Base-by-base conservation (phyloP, 257 asterid genomes). In the Misopates orontium region DNA sequence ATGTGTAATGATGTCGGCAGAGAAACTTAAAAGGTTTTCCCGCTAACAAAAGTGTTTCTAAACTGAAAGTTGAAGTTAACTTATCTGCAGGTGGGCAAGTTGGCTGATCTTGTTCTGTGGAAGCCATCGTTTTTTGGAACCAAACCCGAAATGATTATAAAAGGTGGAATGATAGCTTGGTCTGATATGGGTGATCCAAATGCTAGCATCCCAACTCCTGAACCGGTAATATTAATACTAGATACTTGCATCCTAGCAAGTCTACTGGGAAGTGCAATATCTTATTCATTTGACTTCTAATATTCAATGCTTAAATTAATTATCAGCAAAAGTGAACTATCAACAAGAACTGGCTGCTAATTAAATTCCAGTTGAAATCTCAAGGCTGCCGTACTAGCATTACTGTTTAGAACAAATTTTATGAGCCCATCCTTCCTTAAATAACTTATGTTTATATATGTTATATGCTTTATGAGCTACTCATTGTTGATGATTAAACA, bases 121-220 rank as follows among this genome's bases (percentile, higher is more conserved):
- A 93, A 93, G 68, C 95, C 95, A 13, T 71, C 95, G 10, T 90
- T 93, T 75, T 93, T 93, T 41, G 99, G 99, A 59, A 80, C 82
- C 47, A 93, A 93, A 78, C 97, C 97, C 17, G 97, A 93, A 76
- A 84, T 93, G 86, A 88, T 93, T 69, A 56, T 93, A 70, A 93
- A 93, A 82, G 99, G 95, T 40, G 99, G 99, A 56, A 81, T 88
- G 15, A 93, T 93, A 70, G 99, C 99, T 49, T 90, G 97, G 97
- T 69, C 89, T 49, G 80, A 84, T 72, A 93, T 93, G 99, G 99
- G 99, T 0, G 97, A 93, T 78, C 99, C 97, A 70, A 93, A 93
- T 78, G 99, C 99, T 19, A 93, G 99, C 87, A 93, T 93, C 69
- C 99, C 99, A 60, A 93, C 99, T 72, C 99, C 97, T 12, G 94